Base-by-base conservation (phyloP, 148 eudicot genomes). In the Tetragonia tetragonoides region DNA sequence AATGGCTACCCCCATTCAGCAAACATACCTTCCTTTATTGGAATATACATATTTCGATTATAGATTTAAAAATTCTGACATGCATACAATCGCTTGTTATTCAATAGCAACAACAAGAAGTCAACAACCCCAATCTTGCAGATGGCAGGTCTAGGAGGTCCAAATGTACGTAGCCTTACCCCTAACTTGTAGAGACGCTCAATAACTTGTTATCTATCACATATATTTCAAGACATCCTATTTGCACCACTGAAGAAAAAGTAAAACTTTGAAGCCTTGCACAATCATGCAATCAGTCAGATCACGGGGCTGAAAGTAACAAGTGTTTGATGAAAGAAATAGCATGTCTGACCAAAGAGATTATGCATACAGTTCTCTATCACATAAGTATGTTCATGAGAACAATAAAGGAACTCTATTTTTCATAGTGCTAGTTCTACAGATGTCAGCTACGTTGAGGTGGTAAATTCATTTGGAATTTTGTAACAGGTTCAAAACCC, bases 1-100 rank as follows among this genome's bases (percentile, higher is more conserved):
- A 28, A 39, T n/a, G 34, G 34, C 24, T 69, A 23, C 37, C 72
- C n/a, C 54, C 72, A 69, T 69, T 46, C 23, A n/a, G 72, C 37
- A 12, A 69, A 69, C 37, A 20, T 15, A 41, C 54, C 51, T 44
- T 23, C 20, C 54, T 40, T 21, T 69, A 23, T 17, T 69, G 16
- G 20, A 3, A n/a, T n/a, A n/a, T n/a, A 28, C 34, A 28, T 28
- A 28, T 28, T 28, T 28, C 34, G 34, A 28, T 28, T 28, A 28
- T 28, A n/a, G n/a, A 28, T 28, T 42, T 46, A 69, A 0, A 69
- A n/a, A 46, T 23, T n/a, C 16, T 46, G 24, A 15, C 18, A 23
- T 46, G 24, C 9, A 21, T 46, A 40, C 23, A 10, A 46, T 46
- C 20, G 51, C 51, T n/a, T 10, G 40, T 4, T 41, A 20, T 67